Evolutionary conservation across 306 rosid genomes (phyloP).

Genomic region (Vicia faba): DNA sequence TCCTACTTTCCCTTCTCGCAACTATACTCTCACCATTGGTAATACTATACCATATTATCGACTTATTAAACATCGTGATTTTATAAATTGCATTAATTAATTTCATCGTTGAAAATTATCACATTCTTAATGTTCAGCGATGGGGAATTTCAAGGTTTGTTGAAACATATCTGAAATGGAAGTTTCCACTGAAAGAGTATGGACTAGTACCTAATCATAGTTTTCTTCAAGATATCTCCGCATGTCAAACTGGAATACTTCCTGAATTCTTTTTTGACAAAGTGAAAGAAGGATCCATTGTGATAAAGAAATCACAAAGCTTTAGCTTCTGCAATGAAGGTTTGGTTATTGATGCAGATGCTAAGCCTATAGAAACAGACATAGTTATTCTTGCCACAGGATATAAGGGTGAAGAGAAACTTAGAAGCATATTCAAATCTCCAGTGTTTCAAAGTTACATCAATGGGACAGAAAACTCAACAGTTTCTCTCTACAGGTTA

Average conservation of each 20-base stretch:
- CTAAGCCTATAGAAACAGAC: constrained; percentile 43
- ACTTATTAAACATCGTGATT: too few relatives aligned
- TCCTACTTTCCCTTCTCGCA: constrained; percentile 42
- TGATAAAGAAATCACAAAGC: constrained; percentile 45
- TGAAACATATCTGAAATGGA: constrained; percentile 48
- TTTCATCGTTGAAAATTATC: neutral
- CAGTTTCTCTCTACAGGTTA: constrained; percentile 52
- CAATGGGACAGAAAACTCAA: neutral
- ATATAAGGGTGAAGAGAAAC: constrained; percentile 52
- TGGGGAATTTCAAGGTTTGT: constrained; percentile 48
- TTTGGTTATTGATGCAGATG: constrained; percentile 46
- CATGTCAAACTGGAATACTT: constrained; percentile 38
- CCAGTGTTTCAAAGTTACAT: constrained; percentile 41
- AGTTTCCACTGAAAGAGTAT: constrained; percentile 51
- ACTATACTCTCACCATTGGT: constrained; percentile 62
- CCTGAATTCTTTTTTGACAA: constrained; percentile 48
- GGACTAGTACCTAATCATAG: constrained; percentile 47
- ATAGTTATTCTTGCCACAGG: constrained; percentile 62
- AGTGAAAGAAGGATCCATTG: constrained; percentile 53
- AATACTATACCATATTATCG: neutral
- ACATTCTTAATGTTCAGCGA: constrained; percentile 39
- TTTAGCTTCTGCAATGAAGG: constrained; percentile 53
- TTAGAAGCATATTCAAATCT: constrained; percentile 50
- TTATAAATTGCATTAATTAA: too few relatives aligned
- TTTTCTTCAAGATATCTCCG: constrained; percentile 43